Conservation (phyloP, 1,284 basidiomycete genomes). For the Ceraceosorus guamensis region DNA sequence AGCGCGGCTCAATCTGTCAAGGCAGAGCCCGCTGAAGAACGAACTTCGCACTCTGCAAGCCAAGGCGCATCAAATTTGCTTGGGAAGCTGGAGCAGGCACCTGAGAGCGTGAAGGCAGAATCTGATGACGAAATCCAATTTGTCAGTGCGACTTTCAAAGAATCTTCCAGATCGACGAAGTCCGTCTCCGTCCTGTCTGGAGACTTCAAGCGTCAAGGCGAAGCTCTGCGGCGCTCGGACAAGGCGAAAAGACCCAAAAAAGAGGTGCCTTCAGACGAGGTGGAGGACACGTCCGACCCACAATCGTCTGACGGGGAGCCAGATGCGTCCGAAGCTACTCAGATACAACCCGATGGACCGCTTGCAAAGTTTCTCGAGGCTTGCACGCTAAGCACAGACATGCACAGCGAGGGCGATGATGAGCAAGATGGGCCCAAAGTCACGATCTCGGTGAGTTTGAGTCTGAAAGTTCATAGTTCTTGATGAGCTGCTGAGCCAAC, state of each 20-base stretch:
- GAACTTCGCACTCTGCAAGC: no score
- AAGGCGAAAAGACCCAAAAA: no score
- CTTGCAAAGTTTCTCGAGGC: conserved; percentile 74
- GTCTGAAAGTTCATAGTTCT: no score
- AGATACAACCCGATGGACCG: conserved; percentile 23
- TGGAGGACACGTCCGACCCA: background rate
- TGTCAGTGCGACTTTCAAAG: conserved; percentile 4
- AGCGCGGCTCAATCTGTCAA: conserved; percentile 6
- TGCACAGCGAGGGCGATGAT: conserved; percentile 55
- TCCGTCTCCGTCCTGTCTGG: background rate
- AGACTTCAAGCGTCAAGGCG: background rate
- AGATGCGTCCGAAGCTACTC: background rate
- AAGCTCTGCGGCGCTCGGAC: no score
- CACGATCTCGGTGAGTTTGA: conserved; percentile 74
- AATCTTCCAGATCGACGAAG: background rate
- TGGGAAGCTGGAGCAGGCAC: no score
- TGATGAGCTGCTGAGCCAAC: no score
- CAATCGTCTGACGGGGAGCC: background rate
- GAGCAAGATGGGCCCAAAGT: conserved; percentile 52
- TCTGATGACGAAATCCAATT: conserved; percentile 7
- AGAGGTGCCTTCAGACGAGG: no score
- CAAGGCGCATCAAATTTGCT: no score
- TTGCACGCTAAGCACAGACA: conserved; percentile 76
- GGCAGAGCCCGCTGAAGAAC: conserved; percentile 2
- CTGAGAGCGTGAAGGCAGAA: no score